Evolutionary conservation across 306 rosid genomes (phyloP).

Genomic region (Nissolia schottii): DNA sequence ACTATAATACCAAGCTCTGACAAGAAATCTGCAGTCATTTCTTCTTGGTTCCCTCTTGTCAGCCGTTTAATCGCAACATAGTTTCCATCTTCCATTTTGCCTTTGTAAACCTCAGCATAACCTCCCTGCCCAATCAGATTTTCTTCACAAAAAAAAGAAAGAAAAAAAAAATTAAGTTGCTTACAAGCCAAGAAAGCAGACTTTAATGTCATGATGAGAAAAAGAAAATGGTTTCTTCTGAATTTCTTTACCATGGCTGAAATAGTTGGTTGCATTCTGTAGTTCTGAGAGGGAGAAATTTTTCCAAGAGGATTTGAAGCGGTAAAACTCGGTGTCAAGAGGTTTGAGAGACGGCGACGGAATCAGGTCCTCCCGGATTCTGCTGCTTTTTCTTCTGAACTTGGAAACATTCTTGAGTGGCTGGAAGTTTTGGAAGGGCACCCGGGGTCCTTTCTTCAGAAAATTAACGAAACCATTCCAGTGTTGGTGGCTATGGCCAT

Average conservation of each 20-base stretch:
- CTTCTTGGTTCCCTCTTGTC: constrained; percentile 78
- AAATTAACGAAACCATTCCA: constrained; percentile 61
- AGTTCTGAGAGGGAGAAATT: constrained; percentile 61
- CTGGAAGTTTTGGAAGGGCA: constrained; percentile 50
- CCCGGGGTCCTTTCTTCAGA: constrained; percentile 62
- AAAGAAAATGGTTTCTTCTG: not conserved
- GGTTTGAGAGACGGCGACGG: constrained; percentile 42
- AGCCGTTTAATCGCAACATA: constrained; percentile 74
- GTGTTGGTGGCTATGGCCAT: constrained; percentile 17
- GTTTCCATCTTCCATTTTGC: constrained; percentile 71
- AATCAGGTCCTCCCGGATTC: constrained; percentile 55
- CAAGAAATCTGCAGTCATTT: constrained; percentile 93
- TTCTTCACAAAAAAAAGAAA: constrained; percentile 28
- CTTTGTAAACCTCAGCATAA: constrained; percentile 89
- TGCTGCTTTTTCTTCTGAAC: constrained; percentile 64
- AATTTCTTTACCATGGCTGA: constrained; percentile 52
- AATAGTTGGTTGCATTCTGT: constrained; percentile 60
- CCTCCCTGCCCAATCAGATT: constrained; percentile 95
- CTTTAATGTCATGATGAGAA: not conserved
- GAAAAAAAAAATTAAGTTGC: not conserved
- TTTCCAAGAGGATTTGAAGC: constrained; percentile 85
- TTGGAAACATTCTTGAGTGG: constrained; percentile 49
- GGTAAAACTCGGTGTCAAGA: constrained; percentile 43
- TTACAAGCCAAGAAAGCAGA: not conserved
- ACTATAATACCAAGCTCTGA: constrained; percentile 97